Evolutionary conservation across 495 filamentous ascomycete genomes (phyloP), one percentile per base, ranked within the genome.

Genomic region (Trichoderma virens): DNA sequence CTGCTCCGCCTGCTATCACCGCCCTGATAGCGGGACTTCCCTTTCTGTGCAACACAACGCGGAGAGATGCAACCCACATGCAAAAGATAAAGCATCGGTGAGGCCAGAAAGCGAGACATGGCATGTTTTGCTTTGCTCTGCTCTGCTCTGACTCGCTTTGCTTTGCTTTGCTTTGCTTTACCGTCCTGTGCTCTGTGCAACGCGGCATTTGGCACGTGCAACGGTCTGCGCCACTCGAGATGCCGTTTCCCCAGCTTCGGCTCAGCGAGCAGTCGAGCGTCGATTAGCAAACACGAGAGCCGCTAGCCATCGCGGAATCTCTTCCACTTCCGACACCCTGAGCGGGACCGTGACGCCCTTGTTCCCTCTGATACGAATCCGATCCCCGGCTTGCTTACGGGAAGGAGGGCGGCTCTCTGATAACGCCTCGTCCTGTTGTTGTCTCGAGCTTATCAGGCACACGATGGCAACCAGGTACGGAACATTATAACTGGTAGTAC

Each of bases 41-140:
- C 51, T 27, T 56, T 8, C 51, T 56, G 51, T 56, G 51, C 51
- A 56, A 56, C 47, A 56, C 51, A 27, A n/a, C 51, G 23, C 27
- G 51, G 51, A 56, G 25, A 56, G 51, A 27, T 27, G 51, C 51
- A 56, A 16, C 51, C 51, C 20, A 27, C 51, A 56, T 13, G 20
- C n/a, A 25, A 27, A 16, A 56, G 51, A 56, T 56, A 56, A 56
- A 56, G 51, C 7, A 16, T 30, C 51, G 51, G 51, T 56, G 51
- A 56, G 51, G 51, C 51, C 51, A 30, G 51, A 16, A 51, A 51
- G 51, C 27, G 25, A 14, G 25, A 27, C 43, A 47, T 14, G 38
- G 38, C 11, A 41, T 41, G 38, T 18, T 18, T 0, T 41, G 38
- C 38, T 39, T 41, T 5, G 5, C 38, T 11, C 18, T 18, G 13